Evolutionary conservation across 768 basidiomycete genomes (phyloP), one percentile per base, ranked within the genome.

Genomic region (Pseudohyphozyma bogoriensis): DNA sequence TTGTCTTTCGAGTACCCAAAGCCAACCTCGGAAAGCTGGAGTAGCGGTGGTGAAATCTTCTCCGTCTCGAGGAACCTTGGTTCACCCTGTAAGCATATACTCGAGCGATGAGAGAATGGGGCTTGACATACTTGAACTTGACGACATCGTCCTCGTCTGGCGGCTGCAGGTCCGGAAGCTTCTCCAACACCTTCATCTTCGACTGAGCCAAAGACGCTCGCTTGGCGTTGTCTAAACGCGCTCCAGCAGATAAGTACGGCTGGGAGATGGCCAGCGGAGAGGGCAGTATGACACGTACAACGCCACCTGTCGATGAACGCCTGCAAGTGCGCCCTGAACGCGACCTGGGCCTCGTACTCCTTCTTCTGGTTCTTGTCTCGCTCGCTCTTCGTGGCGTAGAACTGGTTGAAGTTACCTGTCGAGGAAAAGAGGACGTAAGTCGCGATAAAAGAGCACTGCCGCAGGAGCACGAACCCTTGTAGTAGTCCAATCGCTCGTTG

Each of bases 241-340:
- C n/a, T n/a, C n/a, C n/a, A n/a, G n/a, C n/a, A n/a, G n/a, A n/a
- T n/a, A n/a, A n/a, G n/a, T n/a, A n/a, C n/a, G n/a, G 45, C 29
- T 28, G 40, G 10, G 42, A 11, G 35, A 20, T 16, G 69, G 62
- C 69, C 29, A 29, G 32, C 42, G 24, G 10, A 18, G 33, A 52
- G 22, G 49, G 51, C 59, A 40, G 22, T 36, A 31, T n/a, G n/a
- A 24, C n/a, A 62, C 74, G 61, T 74, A 81, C 96, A 96, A 69
- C 93, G 80, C 95, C 95, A 99, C 55, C 90, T 80, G 70, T 97
- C 95, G 68, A 99, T 96, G 77, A 95, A 99, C 0, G 93, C 91
- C 72, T 97, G 93, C 33, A 97, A 76, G 77, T 95, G 89, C 69
- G 87, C 86, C 57, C 95, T 81, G 72, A 97, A 97, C 13, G 87